These are phyloP conservation scores for Passalora sequoiae DNA, from an alignment of 2,329 filamentous ascomycete genomes.

Conservation along the genomic window DNA sequence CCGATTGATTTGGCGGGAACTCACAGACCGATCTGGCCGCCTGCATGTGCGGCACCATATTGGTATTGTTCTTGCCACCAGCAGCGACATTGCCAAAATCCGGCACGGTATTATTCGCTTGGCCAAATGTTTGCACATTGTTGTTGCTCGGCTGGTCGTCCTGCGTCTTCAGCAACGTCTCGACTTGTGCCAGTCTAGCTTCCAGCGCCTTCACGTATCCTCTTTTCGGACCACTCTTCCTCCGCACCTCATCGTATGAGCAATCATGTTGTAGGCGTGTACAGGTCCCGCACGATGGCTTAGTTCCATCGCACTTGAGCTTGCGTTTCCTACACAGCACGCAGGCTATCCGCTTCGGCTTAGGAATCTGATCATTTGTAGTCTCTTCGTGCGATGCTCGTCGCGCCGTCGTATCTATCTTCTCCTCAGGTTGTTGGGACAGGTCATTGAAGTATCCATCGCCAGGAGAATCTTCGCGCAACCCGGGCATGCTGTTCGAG, in stretches of 20 bases:
- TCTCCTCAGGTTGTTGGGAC: slow-evolving; percentile 41
- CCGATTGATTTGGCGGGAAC: slow-evolving; percentile 7
- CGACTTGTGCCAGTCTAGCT: slow-evolving; percentile 79
- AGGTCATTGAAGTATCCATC: slow-evolving; percentile 55
- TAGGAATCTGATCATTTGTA: slow-evolving; percentile 35
- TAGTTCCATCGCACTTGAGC: slow-evolving; percentile 77
- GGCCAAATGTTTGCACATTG: not conserved
- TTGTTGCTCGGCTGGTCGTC: slow-evolving; percentile 22
- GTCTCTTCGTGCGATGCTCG: slow-evolving; percentile 53
- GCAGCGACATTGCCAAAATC: slow-evolving; percentile 19
- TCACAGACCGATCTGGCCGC: slow-evolving; percentile 9
- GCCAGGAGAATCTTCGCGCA: slow-evolving; percentile 21
- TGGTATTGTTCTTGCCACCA: slow-evolving; percentile 9
- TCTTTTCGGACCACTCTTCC: slow-evolving; percentile 90
- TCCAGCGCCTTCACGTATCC: slow-evolving; percentile 93
- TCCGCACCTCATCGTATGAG: slow-evolving; percentile 84
- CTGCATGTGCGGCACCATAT: slow-evolving; percentile 12
- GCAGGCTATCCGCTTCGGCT: slow-evolving; percentile 82
- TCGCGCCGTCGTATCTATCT: slow-evolving; percentile 35
- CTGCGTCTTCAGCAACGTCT: slow-evolving; percentile 80
- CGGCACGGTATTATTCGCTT: slow-evolving; percentile 18
- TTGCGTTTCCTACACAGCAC: slow-evolving; percentile 91
- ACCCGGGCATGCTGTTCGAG: slow-evolving; percentile 18
- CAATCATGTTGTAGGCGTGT: slow-evolving; percentile 80
- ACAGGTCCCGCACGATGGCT: slow-evolving; percentile 84